Conservation (phyloP, 768 basidiomycete genomes). For the Tulasnella sp. region DNA sequence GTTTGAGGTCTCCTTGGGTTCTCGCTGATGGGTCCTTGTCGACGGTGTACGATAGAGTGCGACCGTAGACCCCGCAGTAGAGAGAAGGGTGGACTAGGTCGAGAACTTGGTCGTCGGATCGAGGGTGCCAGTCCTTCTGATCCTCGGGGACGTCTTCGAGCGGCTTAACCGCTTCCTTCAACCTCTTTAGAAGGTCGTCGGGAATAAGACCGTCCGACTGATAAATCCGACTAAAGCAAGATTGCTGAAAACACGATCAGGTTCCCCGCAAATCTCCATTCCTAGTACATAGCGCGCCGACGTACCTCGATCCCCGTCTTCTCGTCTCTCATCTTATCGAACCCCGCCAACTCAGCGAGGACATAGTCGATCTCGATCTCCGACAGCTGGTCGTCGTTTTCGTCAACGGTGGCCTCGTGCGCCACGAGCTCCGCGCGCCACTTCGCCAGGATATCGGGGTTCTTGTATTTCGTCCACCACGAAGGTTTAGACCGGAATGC, state of each 20-base stretch:
- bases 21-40: neutral
- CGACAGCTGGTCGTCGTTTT: neutral
- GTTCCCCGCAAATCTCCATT: neutral
- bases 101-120: slow-evolving; percentile 32
- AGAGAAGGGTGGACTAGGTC: slow-evolving; percentile 36
- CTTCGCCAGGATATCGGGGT: slow-evolving; percentile 1
- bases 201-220: slow-evolving; percentile 28
- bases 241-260: neutral
- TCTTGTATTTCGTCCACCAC: slow-evolving; percentile 5
- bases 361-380: slow-evolving; percentile 1
- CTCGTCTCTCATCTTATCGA: slow-evolving; percentile 1
- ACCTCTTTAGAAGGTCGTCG: slow-evolving; percentile 17
- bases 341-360: slow-evolving; percentile 1
- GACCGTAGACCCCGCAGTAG: slow-evolving; percentile 31
- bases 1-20: neutral
- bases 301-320: slow-evolving; percentile 1
- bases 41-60: slow-evolving; percentile 16
- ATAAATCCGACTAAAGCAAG: slow-evolving; percentile 19
- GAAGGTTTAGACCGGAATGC: slow-evolving; percentile 4
- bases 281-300: no score
- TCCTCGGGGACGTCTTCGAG: slow-evolving; percentile 31
- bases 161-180: slow-evolving; percentile 21
- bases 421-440: neutral
- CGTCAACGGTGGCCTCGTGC: neutral
- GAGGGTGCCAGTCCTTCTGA: slow-evolving; percentile 37